Evolutionary conservation across 2,329 filamentous ascomycete genomes (phyloP).

Genomic region (Penicillium sp.): DNA sequence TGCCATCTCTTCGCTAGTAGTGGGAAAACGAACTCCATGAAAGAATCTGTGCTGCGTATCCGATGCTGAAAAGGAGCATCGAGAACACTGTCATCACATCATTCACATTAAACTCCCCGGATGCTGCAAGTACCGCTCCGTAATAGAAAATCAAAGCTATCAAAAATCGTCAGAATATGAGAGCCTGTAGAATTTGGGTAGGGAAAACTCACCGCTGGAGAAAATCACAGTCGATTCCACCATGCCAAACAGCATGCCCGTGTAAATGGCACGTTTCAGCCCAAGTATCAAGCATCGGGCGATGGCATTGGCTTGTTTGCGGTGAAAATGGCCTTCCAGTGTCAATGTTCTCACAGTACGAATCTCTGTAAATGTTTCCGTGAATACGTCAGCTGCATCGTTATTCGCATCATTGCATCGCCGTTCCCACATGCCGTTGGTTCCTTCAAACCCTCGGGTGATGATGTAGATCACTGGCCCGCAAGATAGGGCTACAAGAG

Average conservation of each 20-base stretch:
- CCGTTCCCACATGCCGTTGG: conserved; percentile 72
- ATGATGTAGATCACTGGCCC: conserved; percentile 67
- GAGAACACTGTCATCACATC: conserved; percentile 74
- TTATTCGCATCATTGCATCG: conserved; percentile 65
- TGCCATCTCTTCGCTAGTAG: background rate
- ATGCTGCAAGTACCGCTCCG: conserved; percentile 64
- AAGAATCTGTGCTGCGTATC: conserved; percentile 67
- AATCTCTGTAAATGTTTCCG: conserved; percentile 77
- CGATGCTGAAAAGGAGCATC: conserved; percentile 79
- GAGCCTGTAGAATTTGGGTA: no score
- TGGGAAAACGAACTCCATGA: conserved; percentile 53
- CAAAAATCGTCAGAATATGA: conserved; percentile 10
- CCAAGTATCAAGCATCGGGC: conserved; percentile 61
- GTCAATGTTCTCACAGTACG: conserved; percentile 74
- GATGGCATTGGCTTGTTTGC: conserved; percentile 60
- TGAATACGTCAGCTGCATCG: conserved; percentile 62
- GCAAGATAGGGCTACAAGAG: conserved; percentile 71
- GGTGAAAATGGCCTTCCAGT: conserved; percentile 69
- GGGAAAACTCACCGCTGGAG: conserved; percentile 53
- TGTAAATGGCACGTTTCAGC: conserved; percentile 64
- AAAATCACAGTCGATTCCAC: conserved; percentile 72
- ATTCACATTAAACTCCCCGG: conserved; percentile 51
- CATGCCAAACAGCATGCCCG: conserved; percentile 74
- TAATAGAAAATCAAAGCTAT: conserved; percentile 80
- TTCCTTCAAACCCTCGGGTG: conserved; percentile 64